Conservation (phyloP, 345 rosid genomes). For the Eutrema yunnanense region DNA sequence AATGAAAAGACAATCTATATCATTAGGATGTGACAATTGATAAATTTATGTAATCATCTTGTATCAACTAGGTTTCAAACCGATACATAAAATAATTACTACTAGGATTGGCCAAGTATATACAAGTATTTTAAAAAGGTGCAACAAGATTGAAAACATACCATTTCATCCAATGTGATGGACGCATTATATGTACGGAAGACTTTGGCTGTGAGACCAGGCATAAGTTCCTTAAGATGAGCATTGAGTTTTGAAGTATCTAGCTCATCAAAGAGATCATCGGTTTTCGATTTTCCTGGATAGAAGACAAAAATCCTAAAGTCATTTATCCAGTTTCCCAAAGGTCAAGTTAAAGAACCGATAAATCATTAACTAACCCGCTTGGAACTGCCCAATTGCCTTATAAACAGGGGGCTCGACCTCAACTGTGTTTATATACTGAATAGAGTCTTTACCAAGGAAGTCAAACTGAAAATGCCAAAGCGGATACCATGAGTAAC, state of each 20-base stretch:
- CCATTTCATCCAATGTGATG: constrained; percentile 87
- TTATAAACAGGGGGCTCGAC: constrained; percentile 88
- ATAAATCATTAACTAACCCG: constrained; percentile 32
- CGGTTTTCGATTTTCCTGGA: constrained; percentile 62
- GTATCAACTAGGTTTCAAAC: background rate
- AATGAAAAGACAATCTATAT: background rate
- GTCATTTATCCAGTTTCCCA: background rate
- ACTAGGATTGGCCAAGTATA: background rate
- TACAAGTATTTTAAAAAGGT: background rate
- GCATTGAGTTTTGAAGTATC: constrained; percentile 93
- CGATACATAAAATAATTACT: background rate
- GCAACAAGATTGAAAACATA: constrained; percentile 26
- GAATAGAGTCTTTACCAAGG: constrained; percentile 99
- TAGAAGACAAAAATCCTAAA: background rate
- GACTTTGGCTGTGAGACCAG: constrained; percentile 98
- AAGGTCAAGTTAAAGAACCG: background rate
- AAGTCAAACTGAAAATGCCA: constrained; percentile 74
- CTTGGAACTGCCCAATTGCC: constrained; percentile 86
- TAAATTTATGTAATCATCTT: background rate
- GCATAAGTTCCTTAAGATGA: constrained; percentile 97
- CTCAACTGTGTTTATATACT: constrained; percentile 90
- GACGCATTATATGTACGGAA: constrained; percentile 99
- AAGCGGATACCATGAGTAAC: constrained; percentile 15
- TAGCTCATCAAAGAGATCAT: constrained; percentile 84
- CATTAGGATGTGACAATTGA: background rate